Conservation (phyloP, 495 filamentous ascomycete species). For the Aspergillus bertholletiae region DNA sequence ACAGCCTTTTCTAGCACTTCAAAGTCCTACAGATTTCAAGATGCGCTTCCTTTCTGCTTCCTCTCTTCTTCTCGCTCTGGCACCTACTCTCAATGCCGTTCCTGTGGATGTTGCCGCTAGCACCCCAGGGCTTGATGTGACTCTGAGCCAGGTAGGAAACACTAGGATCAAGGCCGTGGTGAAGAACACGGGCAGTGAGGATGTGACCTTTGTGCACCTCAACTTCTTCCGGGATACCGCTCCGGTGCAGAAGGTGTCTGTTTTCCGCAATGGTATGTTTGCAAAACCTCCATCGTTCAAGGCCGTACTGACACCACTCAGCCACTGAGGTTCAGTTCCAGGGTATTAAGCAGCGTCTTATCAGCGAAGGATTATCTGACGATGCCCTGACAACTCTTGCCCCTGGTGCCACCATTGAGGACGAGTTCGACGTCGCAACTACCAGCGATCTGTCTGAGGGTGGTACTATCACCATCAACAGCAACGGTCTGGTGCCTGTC, state of each 20-base stretch:
- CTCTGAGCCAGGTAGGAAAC: slow-evolving; percentile 49
- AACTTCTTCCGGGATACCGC: slow-evolving; percentile 58
- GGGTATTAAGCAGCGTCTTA: slow-evolving; percentile 52
- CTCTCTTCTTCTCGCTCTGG: slow-evolving; percentile 34
- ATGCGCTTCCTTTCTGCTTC: slow-evolving; percentile 11
- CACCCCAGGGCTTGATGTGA: slow-evolving; percentile 46
- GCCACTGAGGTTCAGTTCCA: slow-evolving; percentile 51
- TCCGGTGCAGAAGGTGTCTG: slow-evolving; percentile 57
- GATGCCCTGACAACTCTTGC: slow-evolving; percentile 55
- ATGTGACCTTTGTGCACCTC: slow-evolving; percentile 56
- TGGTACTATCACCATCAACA: slow-evolving; percentile 44
- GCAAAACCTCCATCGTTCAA: too few relatives aligned
- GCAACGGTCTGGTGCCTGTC: slow-evolving; percentile 47
- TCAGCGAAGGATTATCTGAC: slow-evolving; percentile 37
- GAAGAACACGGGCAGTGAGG: slow-evolving; percentile 53
- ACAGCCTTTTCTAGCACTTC: background rate
- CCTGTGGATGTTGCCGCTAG: slow-evolving; percentile 37
- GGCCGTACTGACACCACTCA: slow-evolving; percentile 16
- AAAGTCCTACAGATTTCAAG: background rate
- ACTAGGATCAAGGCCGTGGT: slow-evolving; percentile 58
- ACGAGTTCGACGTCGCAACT: slow-evolving; percentile 54
- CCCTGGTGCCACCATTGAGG: slow-evolving; percentile 51
- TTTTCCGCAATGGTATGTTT: slow-evolving; percentile 52
- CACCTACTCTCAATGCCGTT: slow-evolving; percentile 36
- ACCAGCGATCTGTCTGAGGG: slow-evolving; percentile 53